phyloP scores from a whole-genome alignment of 2,329 filamentous ascomycete genomes.

The Pseudogymnoascus sp. region DNA sequence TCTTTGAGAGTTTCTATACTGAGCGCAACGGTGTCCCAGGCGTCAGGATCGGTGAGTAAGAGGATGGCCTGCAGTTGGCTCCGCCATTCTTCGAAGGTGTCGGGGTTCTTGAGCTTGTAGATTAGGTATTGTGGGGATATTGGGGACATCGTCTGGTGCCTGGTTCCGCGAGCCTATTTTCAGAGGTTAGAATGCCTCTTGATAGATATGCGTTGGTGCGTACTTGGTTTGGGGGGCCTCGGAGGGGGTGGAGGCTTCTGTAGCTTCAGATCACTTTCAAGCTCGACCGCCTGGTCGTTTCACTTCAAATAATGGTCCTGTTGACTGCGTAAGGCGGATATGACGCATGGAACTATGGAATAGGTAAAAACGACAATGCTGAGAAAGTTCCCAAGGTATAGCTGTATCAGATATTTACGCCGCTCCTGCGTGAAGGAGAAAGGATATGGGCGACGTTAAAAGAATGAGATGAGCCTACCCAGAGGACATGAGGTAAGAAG shows the following conservation, averaged over 20 bases:
- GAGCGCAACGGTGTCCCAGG: not conserved
- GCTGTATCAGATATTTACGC: not conserved
- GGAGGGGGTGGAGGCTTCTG: not conserved
- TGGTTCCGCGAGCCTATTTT: not conserved
- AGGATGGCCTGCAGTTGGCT: conserved; percentile 2
- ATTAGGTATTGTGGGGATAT: not conserved
- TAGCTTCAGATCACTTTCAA: not conserved
- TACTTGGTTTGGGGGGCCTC: not conserved
- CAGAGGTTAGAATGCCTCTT: not conserved
- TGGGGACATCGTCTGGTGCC: not conserved
- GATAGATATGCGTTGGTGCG: not conserved
- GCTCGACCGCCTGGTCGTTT: not conserved
- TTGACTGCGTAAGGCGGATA: not conserved
- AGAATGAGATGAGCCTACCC: not conserved
- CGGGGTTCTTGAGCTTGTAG: conserved; percentile 5
- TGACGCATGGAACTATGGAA: not conserved
- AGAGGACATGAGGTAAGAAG: not conserved
- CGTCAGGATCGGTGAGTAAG: not conserved
- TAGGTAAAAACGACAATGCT: not conserved
- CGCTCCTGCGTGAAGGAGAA: not conserved
- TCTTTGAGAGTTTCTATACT: not conserved
- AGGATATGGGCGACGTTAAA: not conserved
- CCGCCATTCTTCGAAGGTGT: not conserved
- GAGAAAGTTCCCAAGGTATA: not conserved
- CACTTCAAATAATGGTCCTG: not conserved